Base-by-base conservation (phyloP, 2,329 filamentous ascomycete species). In the Colletotrichum lentis region DNA sequence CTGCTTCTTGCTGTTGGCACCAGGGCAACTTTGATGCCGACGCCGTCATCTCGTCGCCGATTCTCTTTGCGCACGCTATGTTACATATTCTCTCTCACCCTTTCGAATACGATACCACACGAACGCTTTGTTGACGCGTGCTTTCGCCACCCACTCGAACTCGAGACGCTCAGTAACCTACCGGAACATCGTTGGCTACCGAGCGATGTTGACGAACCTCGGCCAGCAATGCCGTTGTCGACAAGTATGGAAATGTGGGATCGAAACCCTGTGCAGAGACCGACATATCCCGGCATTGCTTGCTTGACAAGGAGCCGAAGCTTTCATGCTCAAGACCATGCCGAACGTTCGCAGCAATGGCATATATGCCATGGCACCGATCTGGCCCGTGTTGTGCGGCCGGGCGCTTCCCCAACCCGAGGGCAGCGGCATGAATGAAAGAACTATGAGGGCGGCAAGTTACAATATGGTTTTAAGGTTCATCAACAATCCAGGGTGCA, bases 21-120 rank as follows among this genome's bases (percentile, higher is more conserved):
- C 56, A 44, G 63, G 43, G 62, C 62, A 69, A 37, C 47, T 57
- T 61, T 67, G 59, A 71, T 71, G 70, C 69, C 69, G 60, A 49
- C 31, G 47, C 43, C 63, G 57, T 67, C 49, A 46, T 55, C 53
- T 66, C 58, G 41, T 69, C 57, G 59, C 47, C 62, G 58, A 58
- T 53, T 56, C 54, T 31, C 55, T 60, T 64, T 55, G 53, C 63
- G 58, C 41, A 31, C 49, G 43, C 31, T 56, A 46, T 67, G 18
- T 67, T 67, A 69, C 27, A 57, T 69, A 69, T 62, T 66, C 46
- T 14, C 27, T 52, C 18, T 37, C 24, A n/a, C 39, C 62, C 44
- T 43, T 24, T 69, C 62, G 66, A 69, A 69, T 66, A 62, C 62
- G 66, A 67, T 64, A 68, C 66, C 52, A 39, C 43, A 57, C 56